Base-by-base conservation (phyloP, 495 filamentous ascomycete species). In the Neurospora hispaniola region DNA sequence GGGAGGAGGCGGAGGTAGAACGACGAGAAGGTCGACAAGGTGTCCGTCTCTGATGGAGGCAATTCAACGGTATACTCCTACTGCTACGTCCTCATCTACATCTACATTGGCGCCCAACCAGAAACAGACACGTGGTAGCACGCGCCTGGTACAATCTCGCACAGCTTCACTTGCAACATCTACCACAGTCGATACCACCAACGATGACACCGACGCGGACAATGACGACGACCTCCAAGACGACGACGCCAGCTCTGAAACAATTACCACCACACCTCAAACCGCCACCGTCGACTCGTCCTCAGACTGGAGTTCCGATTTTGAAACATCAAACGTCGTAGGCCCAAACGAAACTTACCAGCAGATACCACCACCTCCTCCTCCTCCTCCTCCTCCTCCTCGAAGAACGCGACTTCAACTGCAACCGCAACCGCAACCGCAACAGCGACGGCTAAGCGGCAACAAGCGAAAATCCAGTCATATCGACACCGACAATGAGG, bases 401-500 rank as follows among this genome's bases (percentile, higher is more conserved):
- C 39, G 39, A 35, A 71, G 54, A 62, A 62, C 12, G 12, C 54
- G 27, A 48, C n/a, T 8, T 20, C 10, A 2, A 46, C 5, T 18
- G 43, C 43, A 46, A 46, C n/a, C 18, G 44, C 44, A 46, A 46
- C n/a, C 18, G 44, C 44, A 54, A 59, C 48, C 48, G 11, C 48
- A 66, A 66, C 5, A 1, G 14, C 54, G 27, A 12, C 54, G 54
- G 54, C 54, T 35, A 38, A 38, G 6, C 54, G 54, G 54, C 54
- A 54, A 54, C 46, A 66, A 66, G 54, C 54, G 54, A 31, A 66
- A 66, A 2, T 14, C 7, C 1, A 9, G 14, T 31, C 54, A 18
- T 38, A 46, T 71, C 23, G 74, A 77, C 72, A 72, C 70, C 75
- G 73, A 71, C 9, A 46, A 72, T 18, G 71, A 71, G 6, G 62